Conservation (phyloP, 108 stramenopile species). For the Tribonema minus region DNA sequence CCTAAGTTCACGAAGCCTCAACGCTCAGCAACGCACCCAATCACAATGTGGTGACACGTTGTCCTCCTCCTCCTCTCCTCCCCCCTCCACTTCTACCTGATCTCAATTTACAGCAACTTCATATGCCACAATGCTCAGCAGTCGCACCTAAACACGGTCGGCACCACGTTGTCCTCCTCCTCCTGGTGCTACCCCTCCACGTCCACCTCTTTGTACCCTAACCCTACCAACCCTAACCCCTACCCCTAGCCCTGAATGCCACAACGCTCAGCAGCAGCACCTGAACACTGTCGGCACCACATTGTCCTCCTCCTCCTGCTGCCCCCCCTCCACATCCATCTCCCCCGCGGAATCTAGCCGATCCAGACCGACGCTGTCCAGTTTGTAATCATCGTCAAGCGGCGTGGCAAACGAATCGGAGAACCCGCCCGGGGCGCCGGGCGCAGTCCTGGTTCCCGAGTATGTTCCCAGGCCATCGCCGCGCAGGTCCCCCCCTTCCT, state of each 20-base stretch:
- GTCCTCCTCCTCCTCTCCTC: no score
- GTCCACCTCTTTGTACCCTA: neutral
- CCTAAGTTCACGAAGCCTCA: no score
- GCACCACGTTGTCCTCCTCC: slow-evolving; percentile 57
- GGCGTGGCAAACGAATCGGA: neutral
- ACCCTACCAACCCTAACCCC: neutral
- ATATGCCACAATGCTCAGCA: no score
- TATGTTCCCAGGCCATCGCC: neutral
- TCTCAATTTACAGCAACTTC: no score
- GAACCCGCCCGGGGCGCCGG: slow-evolving; percentile 5
- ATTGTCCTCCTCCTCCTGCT: slow-evolving; percentile 60
- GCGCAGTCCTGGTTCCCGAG: neutral
- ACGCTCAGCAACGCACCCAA: no score
- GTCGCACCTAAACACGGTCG: slow-evolving; percentile 94
- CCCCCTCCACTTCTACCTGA: no score
- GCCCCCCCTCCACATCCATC: slow-evolving; percentile 9
- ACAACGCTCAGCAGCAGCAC: no score
- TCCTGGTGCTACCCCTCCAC: neutral
- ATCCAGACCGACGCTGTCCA: neutral
- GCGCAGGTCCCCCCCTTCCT: neutral
- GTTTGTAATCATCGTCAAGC: neutral
- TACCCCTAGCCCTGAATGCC: no score
- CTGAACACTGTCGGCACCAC: slow-evolving; percentile 95
- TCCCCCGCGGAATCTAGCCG: neutral
- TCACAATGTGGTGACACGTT: no score